Evolutionary conservation across 805 yeast species (phyloP).

Genomic region (Millerozyma acaciae): DNA sequence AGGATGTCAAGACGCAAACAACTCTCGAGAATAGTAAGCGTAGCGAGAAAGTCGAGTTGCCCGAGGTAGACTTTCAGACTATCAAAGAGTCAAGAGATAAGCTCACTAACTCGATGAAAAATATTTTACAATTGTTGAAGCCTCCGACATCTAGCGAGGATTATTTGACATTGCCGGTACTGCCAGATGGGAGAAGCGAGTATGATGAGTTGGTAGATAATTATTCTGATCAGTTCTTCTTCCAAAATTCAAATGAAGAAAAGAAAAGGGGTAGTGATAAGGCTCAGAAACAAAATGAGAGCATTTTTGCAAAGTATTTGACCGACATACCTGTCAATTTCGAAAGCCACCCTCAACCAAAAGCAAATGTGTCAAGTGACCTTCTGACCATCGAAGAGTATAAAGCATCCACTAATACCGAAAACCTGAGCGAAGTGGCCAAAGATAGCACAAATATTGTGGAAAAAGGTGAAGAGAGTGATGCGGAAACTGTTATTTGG

Average conservation of each 20-base stretch:
- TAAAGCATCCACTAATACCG: background rate
- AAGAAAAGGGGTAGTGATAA: background rate
- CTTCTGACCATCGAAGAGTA: background rate
- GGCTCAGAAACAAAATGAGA: background rate
- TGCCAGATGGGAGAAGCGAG: conserved; percentile 12
- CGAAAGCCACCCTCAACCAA: background rate
- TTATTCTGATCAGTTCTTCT: conserved; percentile 11
- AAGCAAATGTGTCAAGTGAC: no score
- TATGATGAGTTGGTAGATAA: conserved; percentile 15
- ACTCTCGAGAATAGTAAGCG: background rate
- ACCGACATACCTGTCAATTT: conserved; percentile 2
- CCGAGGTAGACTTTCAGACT: conserved; percentile 30
- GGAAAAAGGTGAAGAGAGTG: conserved; percentile 17
- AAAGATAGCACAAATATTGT: background rate
- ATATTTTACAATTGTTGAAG: conserved; percentile 29
- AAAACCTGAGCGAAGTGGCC: background rate
- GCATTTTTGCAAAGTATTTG: conserved; percentile 7
- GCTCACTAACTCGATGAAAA: conserved; percentile 33
- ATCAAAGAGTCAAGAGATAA: conserved; percentile 31
- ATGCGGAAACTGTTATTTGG: conserved; percentile 25
- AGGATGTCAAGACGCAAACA: background rate
- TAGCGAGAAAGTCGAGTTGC: conserved; percentile 14
- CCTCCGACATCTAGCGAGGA: conserved; percentile 22
- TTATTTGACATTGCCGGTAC: conserved; percentile 20
- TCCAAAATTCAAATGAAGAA: background rate